Base-by-base conservation (phyloP, 805 yeast genomes). In the Wickerhamomyces bovis region DNA sequence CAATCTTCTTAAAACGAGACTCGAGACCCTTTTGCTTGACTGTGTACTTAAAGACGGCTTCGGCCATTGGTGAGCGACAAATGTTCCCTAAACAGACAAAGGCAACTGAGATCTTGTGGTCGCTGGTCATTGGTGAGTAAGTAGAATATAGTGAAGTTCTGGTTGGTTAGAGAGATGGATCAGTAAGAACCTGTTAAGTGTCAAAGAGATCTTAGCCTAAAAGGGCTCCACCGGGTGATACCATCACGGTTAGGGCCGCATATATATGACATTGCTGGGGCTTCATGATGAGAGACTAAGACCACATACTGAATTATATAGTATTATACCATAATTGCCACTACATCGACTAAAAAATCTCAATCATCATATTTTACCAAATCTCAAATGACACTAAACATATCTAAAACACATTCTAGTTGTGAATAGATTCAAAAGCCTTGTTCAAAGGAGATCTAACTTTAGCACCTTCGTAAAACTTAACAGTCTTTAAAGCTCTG, bases 11-110 rank as follows among this genome's bases (percentile, higher is more conserved):
- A 50, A 89, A 77, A n/a, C 60, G 60, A 16, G 61, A 65, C 30
- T 50, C 58, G 25, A 70, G 52, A 0, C 83, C 82, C 19, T 66
- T 63, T 39, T 77, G 62, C 39, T 77, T 63, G 10, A 87, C 95
- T 15, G 70, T 69, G 48, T 86, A 80, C 42, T 71, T 72, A 67
- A 90, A 89, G 1, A 89, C 87, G 0, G 97, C 97, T 61, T 92
- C 97, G 0, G 98, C 97, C 98, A 90, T 92, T 13, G 98, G 98
- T 2, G 97, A 89, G 42, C 97, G 90, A 61, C 97, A 89, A 20
- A 87, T 87, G 64, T 90, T 90, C 4, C 97, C 97, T 22, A 89
- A 71, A 60, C 97, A 90, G 1, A 89, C 92, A 62, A 90, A 89
- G 0, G 95, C 97, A 11, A 90, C 95, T 1, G 85, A 74, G 4